Conservation (phyloP, 2,329 filamentous ascomycete species). For the Neonectria hederae region DNA sequence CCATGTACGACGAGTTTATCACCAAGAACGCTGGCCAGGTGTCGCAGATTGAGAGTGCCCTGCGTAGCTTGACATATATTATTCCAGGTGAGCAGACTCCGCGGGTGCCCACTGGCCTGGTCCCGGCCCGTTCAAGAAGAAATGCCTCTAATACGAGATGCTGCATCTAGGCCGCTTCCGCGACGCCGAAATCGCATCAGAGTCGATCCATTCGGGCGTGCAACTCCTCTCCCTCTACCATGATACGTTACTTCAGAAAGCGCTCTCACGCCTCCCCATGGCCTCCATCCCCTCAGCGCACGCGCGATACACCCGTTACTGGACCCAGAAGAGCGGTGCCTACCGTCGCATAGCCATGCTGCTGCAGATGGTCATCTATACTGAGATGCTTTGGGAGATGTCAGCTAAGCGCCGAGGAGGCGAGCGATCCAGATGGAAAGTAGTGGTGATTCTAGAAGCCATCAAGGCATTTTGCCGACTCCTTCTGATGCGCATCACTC, state of each 20-base stretch:
- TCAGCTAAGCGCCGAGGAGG: slow-evolving; percentile 86
- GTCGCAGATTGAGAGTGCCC: slow-evolving; percentile 91
- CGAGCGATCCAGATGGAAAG: slow-evolving; percentile 82
- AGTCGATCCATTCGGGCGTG: slow-evolving; percentile 88
- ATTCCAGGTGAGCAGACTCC: slow-evolving; percentile 73
- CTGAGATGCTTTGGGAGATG: slow-evolving; percentile 98
- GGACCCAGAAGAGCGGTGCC: slow-evolving; percentile 69
- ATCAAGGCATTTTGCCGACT: slow-evolving; percentile 88
- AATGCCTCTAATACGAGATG: slow-evolving; percentile 13
- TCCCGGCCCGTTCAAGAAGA: neutral
- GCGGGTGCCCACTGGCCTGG: neutral
- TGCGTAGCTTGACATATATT: slow-evolving; percentile 94
- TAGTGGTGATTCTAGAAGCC: slow-evolving; percentile 84
- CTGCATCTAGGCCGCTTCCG: slow-evolving; percentile 74
- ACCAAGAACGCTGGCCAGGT: slow-evolving; percentile 94
- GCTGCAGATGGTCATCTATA: slow-evolving; percentile 92
- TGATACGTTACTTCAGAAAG: slow-evolving; percentile 80
- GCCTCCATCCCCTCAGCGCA: slow-evolving; percentile 65
- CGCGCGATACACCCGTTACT: slow-evolving; percentile 73
- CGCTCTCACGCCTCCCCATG: slow-evolving; percentile 67
- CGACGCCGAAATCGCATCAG: slow-evolving; percentile 94
- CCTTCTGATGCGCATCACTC: slow-evolving; percentile 82
- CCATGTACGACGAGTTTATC: slow-evolving; percentile 88
- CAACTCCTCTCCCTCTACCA: slow-evolving; percentile 94
- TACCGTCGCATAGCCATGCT: slow-evolving; percentile 85